A percentile compares a stretch with the other conserved stretches of the same genome.
Conservation (phyloP, 176 grass and related monocot species). For the Sorghum bicolor region Sorghum_bicolor_NCBIv3 NC_012874.2:1539001-1539500, state of each 20-base stretch:
- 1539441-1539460: background rate
- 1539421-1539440: background rate
- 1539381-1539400: background rate
- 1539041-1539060: background rate
- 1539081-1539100: background rate
- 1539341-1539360: background rate
- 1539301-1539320: background rate
- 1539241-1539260: background rate
- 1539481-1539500: constrained; percentile 69
- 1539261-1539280: no score
- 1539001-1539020: constrained; percentile 63
- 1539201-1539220: constrained; percentile 66
- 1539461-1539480: constrained; percentile 43
- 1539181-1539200: constrained; percentile 47
- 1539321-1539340: background rate
- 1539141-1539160: constrained; percentile 53
- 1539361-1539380: background rate
- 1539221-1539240: constrained; percentile 36
- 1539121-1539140: constrained; percentile 48
- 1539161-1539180: constrained; percentile 63
- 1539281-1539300: background rate
- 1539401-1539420: background rate
- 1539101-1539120: constrained; percentile 46
- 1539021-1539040: constrained; percentile 21
- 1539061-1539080: background rate